These are phyloP conservation scores for Hansenula lynferdii DNA, from an alignment of 1,139 yeast genomes.

Conservation along the genomic window DNA sequence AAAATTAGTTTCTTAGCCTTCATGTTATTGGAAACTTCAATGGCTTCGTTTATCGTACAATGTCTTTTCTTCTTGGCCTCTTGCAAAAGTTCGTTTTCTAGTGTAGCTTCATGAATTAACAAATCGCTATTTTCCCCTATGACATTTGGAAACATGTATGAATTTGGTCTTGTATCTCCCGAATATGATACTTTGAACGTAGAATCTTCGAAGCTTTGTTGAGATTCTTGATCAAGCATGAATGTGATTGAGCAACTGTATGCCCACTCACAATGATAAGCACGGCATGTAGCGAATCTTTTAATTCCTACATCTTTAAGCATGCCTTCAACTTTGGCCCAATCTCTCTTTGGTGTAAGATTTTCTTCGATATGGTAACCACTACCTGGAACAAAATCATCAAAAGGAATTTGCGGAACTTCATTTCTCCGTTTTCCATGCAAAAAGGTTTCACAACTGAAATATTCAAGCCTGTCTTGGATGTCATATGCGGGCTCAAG, in stretches of 20 bases:
- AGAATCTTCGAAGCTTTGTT: neutral
- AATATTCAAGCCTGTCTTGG: slow-evolving; percentile 44
- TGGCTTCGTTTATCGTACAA: slow-evolving; percentile 85
- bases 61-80: slow-evolving; percentile 85
- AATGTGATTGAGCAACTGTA: slow-evolving; percentile 66
- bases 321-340: neutral
- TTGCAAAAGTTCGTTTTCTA: slow-evolving; percentile 72
- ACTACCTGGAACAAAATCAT: slow-evolving; percentile 23
- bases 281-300: slow-evolving; percentile 57
- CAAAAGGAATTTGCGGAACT: slow-evolving; percentile 27
- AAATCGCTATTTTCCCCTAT: slow-evolving; percentile 71
- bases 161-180: slow-evolving; percentile 91
- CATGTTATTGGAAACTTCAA: slow-evolving; percentile 67
- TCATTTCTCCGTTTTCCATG: slow-evolving; percentile 25
- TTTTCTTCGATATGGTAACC: slow-evolving; percentile 12
- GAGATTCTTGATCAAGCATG: slow-evolving; percentile 16
- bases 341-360: slow-evolving; percentile 11
- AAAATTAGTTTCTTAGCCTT: slow-evolving; percentile 63
- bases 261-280: slow-evolving; percentile 82
- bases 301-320: slow-evolving; percentile 26
- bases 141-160: slow-evolving; percentile 44
- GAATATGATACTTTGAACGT: slow-evolving; percentile 77
- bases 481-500: slow-evolving; percentile 39
- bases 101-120: slow-evolving; percentile 88
- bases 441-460: slow-evolving; percentile 66